phyloP scores from a whole-genome alignment of 306 rosid genomes.

The Cucumis melo region DNA sequence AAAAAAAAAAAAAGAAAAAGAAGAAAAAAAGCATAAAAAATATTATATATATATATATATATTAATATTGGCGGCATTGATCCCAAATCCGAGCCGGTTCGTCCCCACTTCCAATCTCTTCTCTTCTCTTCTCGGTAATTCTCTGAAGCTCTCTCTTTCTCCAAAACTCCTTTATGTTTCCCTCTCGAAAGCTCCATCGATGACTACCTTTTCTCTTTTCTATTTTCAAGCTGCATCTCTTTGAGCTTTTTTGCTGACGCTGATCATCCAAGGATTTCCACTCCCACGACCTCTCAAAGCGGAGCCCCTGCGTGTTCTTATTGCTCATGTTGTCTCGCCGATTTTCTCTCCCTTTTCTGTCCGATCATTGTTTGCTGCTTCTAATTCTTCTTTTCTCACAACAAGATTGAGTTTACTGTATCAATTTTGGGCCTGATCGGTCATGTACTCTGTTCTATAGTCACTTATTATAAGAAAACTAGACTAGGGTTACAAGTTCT shows the following conservation, averaged over 20 bases:
- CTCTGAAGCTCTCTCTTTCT: neutral
- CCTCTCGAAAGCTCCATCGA: neutral
- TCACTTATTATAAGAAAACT: conserved; percentile 2
- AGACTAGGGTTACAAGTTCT: conserved; percentile 3
- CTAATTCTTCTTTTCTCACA: neutral
- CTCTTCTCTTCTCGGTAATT: neutral
- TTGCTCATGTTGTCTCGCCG: neutral
- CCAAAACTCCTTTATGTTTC: neutral
- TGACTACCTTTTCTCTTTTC: neutral
- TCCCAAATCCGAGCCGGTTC: neutral
- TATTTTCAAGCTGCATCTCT: neutral
- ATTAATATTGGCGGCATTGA: neutral
- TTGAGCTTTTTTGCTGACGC: neutral
- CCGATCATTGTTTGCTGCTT: neutral
- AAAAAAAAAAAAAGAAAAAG: neutral
- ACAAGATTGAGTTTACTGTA: conserved; percentile 2
- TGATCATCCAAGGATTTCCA: neutral
- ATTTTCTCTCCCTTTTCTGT: neutral
- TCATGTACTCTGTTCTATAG: conserved; percentile 6
- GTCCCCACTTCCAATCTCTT: neutral
- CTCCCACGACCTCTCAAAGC: neutral
- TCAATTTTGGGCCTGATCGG: conserved; percentile 3
- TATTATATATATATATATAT: neutral
- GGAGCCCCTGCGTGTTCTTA: neutral
- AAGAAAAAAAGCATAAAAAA: neutral